phyloP scores from a whole-genome alignment of 371 early-diverging fungal genomes.

The Dichotomocladium elegans region DNA sequence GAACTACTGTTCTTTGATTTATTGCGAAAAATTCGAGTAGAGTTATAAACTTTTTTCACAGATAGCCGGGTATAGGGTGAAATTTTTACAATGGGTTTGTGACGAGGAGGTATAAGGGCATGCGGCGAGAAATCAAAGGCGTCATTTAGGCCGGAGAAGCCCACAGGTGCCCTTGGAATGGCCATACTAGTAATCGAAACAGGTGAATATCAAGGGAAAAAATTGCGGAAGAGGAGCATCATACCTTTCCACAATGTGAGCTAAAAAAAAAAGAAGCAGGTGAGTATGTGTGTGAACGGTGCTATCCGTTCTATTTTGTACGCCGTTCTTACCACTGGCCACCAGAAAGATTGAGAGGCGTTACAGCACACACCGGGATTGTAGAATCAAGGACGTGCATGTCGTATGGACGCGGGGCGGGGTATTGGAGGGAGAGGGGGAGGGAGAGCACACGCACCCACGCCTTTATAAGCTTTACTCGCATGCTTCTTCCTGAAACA shows the following conservation, averaged over 20 bases:
- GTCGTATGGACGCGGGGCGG: too few relatives aligned
- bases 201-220: neutral
- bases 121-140: neutral
- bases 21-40: neutral
- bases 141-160: conserved; percentile 6
- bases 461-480: too few relatives aligned
- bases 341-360: conserved; percentile 24
- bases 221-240: too few relatives aligned
- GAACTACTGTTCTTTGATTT: too few relatives aligned
- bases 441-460: too few relatives aligned
- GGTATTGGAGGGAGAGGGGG: too few relatives aligned
- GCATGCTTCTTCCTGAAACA: too few relatives aligned
- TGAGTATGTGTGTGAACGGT: too few relatives aligned
- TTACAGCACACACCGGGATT: too few relatives aligned
- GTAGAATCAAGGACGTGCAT: too few relatives aligned
- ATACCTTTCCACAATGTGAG: conserved; percentile 25
- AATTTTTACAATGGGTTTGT: neutral
- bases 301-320: too few relatives aligned
- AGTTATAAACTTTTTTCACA: neutral
- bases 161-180: neutral
- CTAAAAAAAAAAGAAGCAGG: neutral
- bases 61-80: neutral
- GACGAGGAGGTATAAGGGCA: neutral
- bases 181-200: conserved; percentile 4
- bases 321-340: conserved; percentile 21